A percentile compares a stretch with the other conserved stretches of the same genome.
Conservation (phyloP, 2,329 filamentous ascomycete genomes). For the Diplodia corticola region DNA sequence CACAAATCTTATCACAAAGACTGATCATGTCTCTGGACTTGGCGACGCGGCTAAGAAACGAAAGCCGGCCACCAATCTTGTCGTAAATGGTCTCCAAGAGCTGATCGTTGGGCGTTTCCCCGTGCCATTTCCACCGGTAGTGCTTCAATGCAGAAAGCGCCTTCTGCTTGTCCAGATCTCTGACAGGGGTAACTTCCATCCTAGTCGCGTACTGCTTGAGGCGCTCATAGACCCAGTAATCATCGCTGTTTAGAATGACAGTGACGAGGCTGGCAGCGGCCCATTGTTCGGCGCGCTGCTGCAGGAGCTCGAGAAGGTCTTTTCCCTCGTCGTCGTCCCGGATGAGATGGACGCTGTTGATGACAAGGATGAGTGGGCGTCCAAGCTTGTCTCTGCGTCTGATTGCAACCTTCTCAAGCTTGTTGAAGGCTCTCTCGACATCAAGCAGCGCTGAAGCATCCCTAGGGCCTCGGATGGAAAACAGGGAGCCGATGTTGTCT, state of each 20-base stretch:
- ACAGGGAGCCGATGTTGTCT: conserved; percentile 95
- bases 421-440: conserved; percentile 96
- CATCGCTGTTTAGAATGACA: conserved; percentile 91
- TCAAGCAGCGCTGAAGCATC: conserved; percentile 91
- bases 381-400: conserved; percentile 61
- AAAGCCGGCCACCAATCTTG: conserved; percentile 81
- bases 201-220: conserved; percentile 89
- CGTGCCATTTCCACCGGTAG: conserved; percentile 79
- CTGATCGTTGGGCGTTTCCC: conserved; percentile 56
- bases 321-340: conserved; percentile 91
- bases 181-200: conserved; percentile 88
- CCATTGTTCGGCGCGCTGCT: conserved; percentile 96
- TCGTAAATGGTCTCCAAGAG: conserved; percentile 79
- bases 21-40: conserved; percentile 77
- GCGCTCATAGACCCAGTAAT: conserved; percentile 98
- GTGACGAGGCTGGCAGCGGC: conserved; percentile 89
- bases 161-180: conserved; percentile 75
- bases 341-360: conserved; percentile 91
- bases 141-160: conserved; percentile 75
- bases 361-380: conserved; percentile 81
- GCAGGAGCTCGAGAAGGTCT: conserved; percentile 88
- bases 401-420: conserved; percentile 92
- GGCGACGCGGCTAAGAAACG: conserved; percentile 87
- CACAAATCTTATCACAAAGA: conserved; percentile 72
- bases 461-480: conserved; percentile 87